Conservation (phyloP, 305 asterid genomes). For the Rubia occidens region DNA sequence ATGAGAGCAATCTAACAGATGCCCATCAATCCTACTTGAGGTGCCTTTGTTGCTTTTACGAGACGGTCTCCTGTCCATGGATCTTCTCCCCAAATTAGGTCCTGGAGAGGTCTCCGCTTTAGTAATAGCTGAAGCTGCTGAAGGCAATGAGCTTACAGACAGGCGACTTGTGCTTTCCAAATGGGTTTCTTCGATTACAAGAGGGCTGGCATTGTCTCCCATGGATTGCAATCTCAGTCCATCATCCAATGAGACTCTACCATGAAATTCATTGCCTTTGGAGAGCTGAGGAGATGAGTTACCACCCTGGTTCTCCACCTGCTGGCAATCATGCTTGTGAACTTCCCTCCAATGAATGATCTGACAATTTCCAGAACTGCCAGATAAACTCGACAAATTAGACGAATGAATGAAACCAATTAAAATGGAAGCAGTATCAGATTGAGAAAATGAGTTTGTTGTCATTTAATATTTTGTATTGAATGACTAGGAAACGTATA, state of each 20-base stretch:
- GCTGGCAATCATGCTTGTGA: slow-evolving; percentile 82
- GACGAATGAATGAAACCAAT: slow-evolving; percentile 1
- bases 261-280: slow-evolving; percentile 26
- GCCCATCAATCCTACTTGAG: slow-evolving; percentile 28
- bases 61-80: slow-evolving; percentile 26
- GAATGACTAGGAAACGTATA: neutral
- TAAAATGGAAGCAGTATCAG: neutral
- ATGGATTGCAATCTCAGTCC: slow-evolving; percentile 17
- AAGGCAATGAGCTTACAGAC: slow-evolving; percentile 19
- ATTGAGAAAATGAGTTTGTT: neutral
- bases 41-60: slow-evolving; percentile 27
- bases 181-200: slow-evolving; percentile 21
- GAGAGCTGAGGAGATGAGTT: slow-evolving; percentile 28
- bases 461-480: neutral
- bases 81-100: slow-evolving; percentile 26
- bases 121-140: slow-evolving; percentile 23
- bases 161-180: slow-evolving; percentile 24
- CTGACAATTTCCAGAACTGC: slow-evolving; percentile 88
- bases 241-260: slow-evolving; percentile 27
- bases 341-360: slow-evolving; percentile 77
- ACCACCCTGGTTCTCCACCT: slow-evolving; percentile 34
- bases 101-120: slow-evolving; percentile 23
- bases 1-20: slow-evolving; percentile 25
- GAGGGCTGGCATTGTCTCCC: slow-evolving; percentile 25
- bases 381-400: slow-evolving; percentile 16